Evolutionary conservation across 2,329 filamentous ascomycete species (phyloP).

Genomic region (Paracoccidioides lutzii): DNA sequence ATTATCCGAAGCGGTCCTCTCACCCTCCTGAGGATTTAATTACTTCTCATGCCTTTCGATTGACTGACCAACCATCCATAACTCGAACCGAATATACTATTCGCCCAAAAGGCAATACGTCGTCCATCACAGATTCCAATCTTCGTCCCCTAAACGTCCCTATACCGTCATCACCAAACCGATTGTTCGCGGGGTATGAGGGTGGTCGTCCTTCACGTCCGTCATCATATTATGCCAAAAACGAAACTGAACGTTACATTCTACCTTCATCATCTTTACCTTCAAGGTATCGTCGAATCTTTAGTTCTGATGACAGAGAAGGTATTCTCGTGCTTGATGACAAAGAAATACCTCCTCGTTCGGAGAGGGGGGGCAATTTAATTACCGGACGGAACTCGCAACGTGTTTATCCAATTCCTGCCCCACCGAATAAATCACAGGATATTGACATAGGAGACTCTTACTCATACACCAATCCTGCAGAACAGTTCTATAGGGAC

Average conservation of each 20-base stretch:
- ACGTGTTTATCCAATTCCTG: constrained; percentile 8
- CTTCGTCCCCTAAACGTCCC: constrained; percentile 17
- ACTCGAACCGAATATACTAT: constrained; percentile 27
- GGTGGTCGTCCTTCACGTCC: constrained; percentile 14
- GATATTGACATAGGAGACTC: constrained; percentile 31
- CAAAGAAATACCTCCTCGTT: not conserved
- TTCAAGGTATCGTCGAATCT: constrained; percentile 20
- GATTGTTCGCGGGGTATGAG: constrained; percentile 9
- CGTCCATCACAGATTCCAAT: constrained; percentile 18
- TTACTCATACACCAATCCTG: constrained; percentile 36
- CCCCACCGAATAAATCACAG: constrained; percentile 13
- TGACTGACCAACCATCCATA: constrained; percentile 20
- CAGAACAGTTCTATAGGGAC: constrained; percentile 36
- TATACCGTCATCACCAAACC: constrained; percentile 16
- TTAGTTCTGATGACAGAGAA: constrained; percentile 14
- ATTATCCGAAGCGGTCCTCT: constrained; percentile 7
- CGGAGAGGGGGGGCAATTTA: constrained; percentile 18
- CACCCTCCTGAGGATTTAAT: constrained; percentile 17
- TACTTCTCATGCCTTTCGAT: constrained; percentile 22
- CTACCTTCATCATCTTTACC: constrained; percentile 18
- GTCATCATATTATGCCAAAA: constrained; percentile 11
- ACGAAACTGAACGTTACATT: constrained; percentile 24
- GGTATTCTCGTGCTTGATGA: not conserved
- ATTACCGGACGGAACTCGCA: constrained; percentile 11
- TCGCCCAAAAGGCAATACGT: constrained; percentile 26